Conservation (phyloP, 371 early-diverging fungal species). For the Actinomucor elegans region DNA sequence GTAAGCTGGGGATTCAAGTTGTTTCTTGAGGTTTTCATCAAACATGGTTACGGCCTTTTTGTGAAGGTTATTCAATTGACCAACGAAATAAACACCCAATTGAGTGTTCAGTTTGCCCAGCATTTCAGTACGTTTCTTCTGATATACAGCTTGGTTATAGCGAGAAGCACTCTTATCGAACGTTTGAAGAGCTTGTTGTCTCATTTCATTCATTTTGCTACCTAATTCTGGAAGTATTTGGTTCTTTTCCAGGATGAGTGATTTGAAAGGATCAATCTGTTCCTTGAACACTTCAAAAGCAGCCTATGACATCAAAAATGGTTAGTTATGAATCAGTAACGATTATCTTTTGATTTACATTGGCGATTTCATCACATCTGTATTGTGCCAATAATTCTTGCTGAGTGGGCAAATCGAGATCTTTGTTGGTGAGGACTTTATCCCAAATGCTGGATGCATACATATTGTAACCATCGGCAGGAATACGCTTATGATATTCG, state of each 20-base stretch:
- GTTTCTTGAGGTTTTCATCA: slow-evolving; percentile 37
- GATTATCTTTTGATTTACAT: too few relatives aligned
- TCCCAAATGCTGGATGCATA: slow-evolving; percentile 94
- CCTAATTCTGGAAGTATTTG: slow-evolving; percentile 80
- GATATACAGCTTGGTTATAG: slow-evolving; percentile 88
- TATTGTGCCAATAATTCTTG: slow-evolving; percentile 97
- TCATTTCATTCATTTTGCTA: slow-evolving; percentile 57
- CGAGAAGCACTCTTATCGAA: slow-evolving; percentile 92
- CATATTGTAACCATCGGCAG: slow-evolving; percentile 91
- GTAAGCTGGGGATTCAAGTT: slow-evolving; percentile 46
- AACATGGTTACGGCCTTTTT: slow-evolving; percentile 70
- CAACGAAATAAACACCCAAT: slow-evolving; percentile 77
- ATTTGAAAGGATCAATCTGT: slow-evolving; percentile 59
- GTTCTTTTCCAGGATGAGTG: slow-evolving; percentile 72
- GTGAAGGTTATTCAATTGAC: slow-evolving; percentile 86
- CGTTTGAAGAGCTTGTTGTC: slow-evolving; percentile 57
- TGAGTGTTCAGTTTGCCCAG: slow-evolving; percentile 72
- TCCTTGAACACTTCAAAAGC: slow-evolving; percentile 73
- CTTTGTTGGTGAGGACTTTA: slow-evolving; percentile 90
- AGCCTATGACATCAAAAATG: slow-evolving; percentile 31
- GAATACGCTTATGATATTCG: slow-evolving; percentile 89
- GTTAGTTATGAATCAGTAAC: too few relatives aligned
- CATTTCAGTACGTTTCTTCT: slow-evolving; percentile 83
- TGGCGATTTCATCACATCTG: slow-evolving; percentile 97
- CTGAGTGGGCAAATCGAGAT: slow-evolving; percentile 97